Evolutionary conservation across 129 eudicot genomes (phyloP).

Genomic region (Escallonia rubra): DNA sequence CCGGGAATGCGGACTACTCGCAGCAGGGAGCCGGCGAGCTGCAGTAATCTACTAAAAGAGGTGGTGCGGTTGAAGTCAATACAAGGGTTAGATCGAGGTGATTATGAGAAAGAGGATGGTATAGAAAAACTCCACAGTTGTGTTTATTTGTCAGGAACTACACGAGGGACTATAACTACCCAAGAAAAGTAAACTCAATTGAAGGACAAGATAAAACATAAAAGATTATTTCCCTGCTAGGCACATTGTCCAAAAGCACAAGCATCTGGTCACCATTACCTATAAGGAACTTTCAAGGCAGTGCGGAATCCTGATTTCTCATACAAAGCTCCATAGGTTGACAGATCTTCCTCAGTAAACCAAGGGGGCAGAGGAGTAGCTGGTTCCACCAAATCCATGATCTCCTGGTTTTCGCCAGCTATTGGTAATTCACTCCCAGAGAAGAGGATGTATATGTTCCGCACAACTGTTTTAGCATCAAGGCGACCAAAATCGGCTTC

Average conservation of each 20-base stretch:
- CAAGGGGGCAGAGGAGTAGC: constrained; percentile 44
- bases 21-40: background rate
- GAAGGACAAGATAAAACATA: no score
- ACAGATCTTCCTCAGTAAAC: constrained; percentile 46
- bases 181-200: no score
- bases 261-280: constrained; percentile 15
- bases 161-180: no score
- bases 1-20: background rate
- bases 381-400: constrained; percentile 49
- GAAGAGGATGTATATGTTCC: constrained; percentile 39
- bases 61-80: no score
- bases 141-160: no score
- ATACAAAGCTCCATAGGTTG: constrained; percentile 29
- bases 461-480: constrained; percentile 42
- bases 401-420: constrained; percentile 40
- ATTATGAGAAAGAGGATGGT: no score
- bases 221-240: no score
- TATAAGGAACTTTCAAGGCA: constrained; percentile 51
- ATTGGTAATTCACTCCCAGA: constrained; percentile 43
- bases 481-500: constrained; percentile 52
- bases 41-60: background rate
- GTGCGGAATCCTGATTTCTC: constrained; percentile 49
- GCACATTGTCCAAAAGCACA: no score
- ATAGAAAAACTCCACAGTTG: no score
- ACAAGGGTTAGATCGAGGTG: no score